A percentile compares a stretch with the other conserved stretches of the same genome.
phyloP scores from a whole-genome alignment of 352 stramenopile species.

The Globisporangium polare region DNA sequence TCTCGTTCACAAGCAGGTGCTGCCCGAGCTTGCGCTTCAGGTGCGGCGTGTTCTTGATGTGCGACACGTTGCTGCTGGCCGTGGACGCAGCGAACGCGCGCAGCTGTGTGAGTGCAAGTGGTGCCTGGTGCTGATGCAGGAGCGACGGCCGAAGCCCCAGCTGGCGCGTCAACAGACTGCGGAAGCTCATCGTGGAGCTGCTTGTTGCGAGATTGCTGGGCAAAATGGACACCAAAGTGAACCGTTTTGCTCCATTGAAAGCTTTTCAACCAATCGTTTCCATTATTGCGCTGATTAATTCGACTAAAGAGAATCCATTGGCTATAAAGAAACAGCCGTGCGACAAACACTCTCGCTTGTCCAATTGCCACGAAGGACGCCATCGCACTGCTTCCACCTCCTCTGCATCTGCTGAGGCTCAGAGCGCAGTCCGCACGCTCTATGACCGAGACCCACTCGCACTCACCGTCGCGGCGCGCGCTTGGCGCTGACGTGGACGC shows the following conservation, averaged over 20 bases:
- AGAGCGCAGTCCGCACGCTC: neutral
- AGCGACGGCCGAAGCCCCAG: neutral
- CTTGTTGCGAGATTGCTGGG: neutral
- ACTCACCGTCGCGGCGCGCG: neutral
- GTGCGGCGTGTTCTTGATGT: constrained; percentile 52
- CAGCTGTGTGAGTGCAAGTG: neutral
- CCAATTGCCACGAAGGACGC: neutral
- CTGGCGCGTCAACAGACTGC: neutral
- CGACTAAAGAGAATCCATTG: neutral
- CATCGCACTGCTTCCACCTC: neutral
- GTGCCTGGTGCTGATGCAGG: neutral
- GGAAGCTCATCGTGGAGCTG: constrained; percentile 3
- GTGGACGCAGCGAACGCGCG: neutral
- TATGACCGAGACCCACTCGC: neutral
- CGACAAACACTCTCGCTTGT: neutral
- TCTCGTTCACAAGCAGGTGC: constrained; percentile 69
- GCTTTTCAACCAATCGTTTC: constrained; percentile 4
- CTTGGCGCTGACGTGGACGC: neutral
- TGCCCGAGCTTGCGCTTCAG: constrained; percentile 84
- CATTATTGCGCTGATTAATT: neutral
- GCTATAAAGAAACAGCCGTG: neutral
- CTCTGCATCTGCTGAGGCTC: neutral
- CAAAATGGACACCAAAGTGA: neutral
- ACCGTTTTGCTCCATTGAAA: constrained; percentile 4
- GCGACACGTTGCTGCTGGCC: constrained; percentile 29